Evolutionary conservation across 2,329 filamentous ascomycete species (phyloP), one percentile per base, ranked within the genome.

Genomic region (Phialocephala sp.): DNA sequence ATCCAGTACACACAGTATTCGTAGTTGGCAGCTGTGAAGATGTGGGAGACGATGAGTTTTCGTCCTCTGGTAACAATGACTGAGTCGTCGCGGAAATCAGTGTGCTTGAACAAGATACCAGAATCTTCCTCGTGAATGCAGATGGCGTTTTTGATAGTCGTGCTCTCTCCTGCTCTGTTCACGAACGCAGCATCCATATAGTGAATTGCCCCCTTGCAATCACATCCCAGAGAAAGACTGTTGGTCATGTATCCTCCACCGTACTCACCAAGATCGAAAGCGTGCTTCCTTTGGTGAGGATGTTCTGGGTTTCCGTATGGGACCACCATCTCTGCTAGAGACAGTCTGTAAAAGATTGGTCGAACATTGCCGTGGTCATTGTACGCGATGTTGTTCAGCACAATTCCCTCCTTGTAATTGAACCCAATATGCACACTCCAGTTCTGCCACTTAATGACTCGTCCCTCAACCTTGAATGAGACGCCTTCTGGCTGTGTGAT

Each of bases 21-120:
- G 80, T 97, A 97, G 82, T 97, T 97, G 32, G 94, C 94, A 0
- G 94, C 94, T 0, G 94, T 97, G 80, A 97, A 97, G 75, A 97
- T 91, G 72, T 97, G 93, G 70, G 93, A 93, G 71, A 97, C 85
- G 75, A 97, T 85, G 65, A 97, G 86, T 77, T 95, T 96, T 62
- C 93, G 88, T 1, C 89, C 93, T 32, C 94, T 89, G 0, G 93
- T 97, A 4, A 97, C 91, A 11, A 95, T 92, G 62, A 89, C 87
- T 0, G 91, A 94, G 52, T 95, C 91, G 75, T 97, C 94, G 43
- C 94, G 87, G 85, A 97, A 97, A 79, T 97, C 94, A 18, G 89
- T 93, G 80, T 96, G 92, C 81, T 97, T 97, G 86, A 96, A 97
- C 0, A 97, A 83, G 66, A 97, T 95, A 6, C 94, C 94, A 1